Evolutionary conservation across 2,329 filamentous ascomycete species (phyloP).

Genomic region (Monosporascus sp.): DNA sequence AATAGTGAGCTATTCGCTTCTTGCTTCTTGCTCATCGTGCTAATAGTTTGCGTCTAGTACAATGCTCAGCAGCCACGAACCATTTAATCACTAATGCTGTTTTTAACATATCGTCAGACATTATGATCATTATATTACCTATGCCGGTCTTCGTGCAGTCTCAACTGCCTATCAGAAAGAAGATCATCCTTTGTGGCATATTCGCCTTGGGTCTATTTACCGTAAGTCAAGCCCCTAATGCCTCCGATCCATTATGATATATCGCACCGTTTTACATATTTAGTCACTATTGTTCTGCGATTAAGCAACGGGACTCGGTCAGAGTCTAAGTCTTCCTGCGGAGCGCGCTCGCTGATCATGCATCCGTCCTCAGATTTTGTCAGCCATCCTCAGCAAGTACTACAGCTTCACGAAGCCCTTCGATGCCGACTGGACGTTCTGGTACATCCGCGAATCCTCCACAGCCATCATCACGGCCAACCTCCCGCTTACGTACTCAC

Average conservation of each 20-base stretch:
- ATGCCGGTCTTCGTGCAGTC: slow-evolving; percentile 48
- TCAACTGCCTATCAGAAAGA: slow-evolving; percentile 44
- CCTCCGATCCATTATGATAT: background rate
- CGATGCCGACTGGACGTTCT: slow-evolving; percentile 34
- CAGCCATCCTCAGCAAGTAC: slow-evolving; percentile 42
- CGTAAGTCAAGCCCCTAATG: slow-evolving; percentile 22
- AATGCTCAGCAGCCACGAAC: slow-evolving; percentile 51
- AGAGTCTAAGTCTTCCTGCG: too few relatives aligned
- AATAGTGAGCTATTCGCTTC: slow-evolving; percentile 32
- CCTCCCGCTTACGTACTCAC: slow-evolving; percentile 37
- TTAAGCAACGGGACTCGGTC: background rate
- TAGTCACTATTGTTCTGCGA: background rate
- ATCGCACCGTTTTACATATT: background rate
- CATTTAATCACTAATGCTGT: slow-evolving; percentile 54
- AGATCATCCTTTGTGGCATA: slow-evolving; percentile 42
- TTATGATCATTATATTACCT: slow-evolving; percentile 53
- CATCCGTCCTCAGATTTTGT: slow-evolving; percentile 34
- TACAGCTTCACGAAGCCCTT: slow-evolving; percentile 36
- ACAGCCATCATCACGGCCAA: slow-evolving; percentile 40
- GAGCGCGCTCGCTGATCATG: background rate
- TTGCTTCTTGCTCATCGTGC: background rate
- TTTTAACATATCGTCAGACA: slow-evolving; percentile 55
- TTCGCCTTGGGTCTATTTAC: slow-evolving; percentile 43
- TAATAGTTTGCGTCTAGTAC: slow-evolving; percentile 28
- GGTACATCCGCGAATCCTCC: slow-evolving; percentile 41